A percentile compares a stretch with the other conserved stretches of the same genome.
phyloP scores from a whole-genome alignment of 2,329 filamentous ascomycete genomes.

The Calonectria montana region DNA sequence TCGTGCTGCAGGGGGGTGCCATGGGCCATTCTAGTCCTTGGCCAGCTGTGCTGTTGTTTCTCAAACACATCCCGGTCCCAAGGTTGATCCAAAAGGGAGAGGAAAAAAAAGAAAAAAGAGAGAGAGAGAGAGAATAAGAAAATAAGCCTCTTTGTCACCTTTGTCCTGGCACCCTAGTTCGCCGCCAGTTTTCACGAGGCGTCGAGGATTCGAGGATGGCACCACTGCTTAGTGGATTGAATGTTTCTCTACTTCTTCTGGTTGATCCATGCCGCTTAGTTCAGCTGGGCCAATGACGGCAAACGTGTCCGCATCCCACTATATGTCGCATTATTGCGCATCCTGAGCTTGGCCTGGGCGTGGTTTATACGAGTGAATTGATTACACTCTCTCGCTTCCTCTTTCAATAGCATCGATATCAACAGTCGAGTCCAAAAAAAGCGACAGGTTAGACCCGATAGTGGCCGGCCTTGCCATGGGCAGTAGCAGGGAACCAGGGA shows the following conservation, averaged over 20 bases:
- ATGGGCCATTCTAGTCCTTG: constrained; percentile 11
- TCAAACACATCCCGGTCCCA: not conserved
- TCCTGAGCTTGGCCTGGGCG: not conserved
- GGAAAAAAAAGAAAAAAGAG: not conserved
- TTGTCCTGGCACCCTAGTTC: constrained; percentile 4
- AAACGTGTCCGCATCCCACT: not conserved
- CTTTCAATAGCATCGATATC: not conserved
- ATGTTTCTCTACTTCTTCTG: constrained; percentile 3
- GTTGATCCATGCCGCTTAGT: not conserved
- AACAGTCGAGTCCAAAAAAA: not conserved
- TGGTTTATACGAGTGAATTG: constrained; percentile 13
- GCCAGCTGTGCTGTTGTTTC: not conserved
- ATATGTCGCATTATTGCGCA: constrained; percentile 1
- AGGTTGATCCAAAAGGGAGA: not conserved
- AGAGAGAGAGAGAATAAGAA: not conserved
- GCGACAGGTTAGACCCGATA: constrained; percentile 9
- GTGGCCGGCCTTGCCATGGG: not conserved
- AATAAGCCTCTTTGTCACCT: not conserved
- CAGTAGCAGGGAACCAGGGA: constrained; percentile 17
- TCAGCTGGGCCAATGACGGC: constrained; percentile 6
- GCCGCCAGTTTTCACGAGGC: not conserved
- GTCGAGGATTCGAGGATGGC: not conserved
- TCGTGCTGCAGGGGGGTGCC: constrained; percentile 2
- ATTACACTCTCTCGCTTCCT: not conserved
- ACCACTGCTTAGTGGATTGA: not conserved